Conservation (phyloP, 345 rosid genomes). For the Anacardium occidentale region DNA sequence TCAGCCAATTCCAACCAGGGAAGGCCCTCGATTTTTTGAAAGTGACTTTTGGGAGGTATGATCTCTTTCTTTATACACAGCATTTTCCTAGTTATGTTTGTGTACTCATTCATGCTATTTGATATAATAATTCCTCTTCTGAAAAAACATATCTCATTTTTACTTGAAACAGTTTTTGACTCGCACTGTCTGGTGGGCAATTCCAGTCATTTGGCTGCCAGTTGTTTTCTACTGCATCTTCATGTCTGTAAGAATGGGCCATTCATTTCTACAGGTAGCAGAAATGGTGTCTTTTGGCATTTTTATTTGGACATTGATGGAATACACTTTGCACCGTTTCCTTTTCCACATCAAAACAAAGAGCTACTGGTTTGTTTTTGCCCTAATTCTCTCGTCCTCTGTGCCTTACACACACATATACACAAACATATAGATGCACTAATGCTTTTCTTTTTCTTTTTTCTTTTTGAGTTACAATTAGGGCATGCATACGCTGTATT, state of each 20-base stretch:
- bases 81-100: neutral
- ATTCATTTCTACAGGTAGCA: slow-evolving; percentile 47
- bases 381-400: slow-evolving; percentile 23
- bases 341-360: slow-evolving; percentile 88
- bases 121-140: neutral
- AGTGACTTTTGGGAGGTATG: slow-evolving; percentile 91
- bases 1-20: slow-evolving; percentile 86
- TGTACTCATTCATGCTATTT: neutral
- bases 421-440: neutral
- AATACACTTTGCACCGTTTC: slow-evolving; percentile 90
- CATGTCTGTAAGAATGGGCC: slow-evolving; percentile 66
- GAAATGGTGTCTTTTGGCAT: slow-evolving; percentile 59
- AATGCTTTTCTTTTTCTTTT: too few species aligned
- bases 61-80: neutral
- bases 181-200: slow-evolving; percentile 92
- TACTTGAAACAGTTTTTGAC: slow-evolving; percentile 68
- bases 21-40: slow-evolving; percentile 91
- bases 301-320: slow-evolving; percentile 83
- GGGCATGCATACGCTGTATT: neutral
- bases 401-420: neutral
- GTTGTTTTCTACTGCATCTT: slow-evolving; percentile 63
- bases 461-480: neutral
- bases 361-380: slow-evolving; percentile 72
- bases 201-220: slow-evolving; percentile 92
- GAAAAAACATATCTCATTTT: slow-evolving; percentile 13